Base-by-base conservation (phyloP, 768 basidiomycete genomes). In the Tephrocybe sp. region DNA sequence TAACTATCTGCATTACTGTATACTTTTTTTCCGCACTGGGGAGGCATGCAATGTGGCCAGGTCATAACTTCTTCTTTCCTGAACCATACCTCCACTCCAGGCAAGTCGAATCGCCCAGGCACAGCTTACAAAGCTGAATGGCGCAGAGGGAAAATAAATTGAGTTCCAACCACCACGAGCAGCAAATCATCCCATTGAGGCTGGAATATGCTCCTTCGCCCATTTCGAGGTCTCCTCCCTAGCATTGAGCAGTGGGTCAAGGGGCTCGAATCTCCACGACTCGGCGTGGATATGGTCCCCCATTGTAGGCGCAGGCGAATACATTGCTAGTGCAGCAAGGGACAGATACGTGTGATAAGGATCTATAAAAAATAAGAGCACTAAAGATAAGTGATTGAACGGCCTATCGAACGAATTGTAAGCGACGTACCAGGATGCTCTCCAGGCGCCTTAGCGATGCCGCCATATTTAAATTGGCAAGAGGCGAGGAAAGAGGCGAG, bases 271-370 rank as follows among this genome's bases (percentile, higher is more conserved):
- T 25, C 63, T 69, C 85, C 88, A 88, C 21, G 80, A 71, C 40
- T 57, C 57, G 14, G 65, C 42, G 12, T 67, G 58, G 4, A 58
- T 34, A 26, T 62, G 65, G 33, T 63, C 68, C 10, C 67, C 66
- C 25, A 60, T 45, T 3, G 62, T 62, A 17, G 78, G 75, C 32
- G 81, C 62, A n/a, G 79, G 78, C 26, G 81, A 73, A 66, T 79
- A 82, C 62, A 95, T 76, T 1, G 91, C 76, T 17, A 95, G 61
- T 0, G 90, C 86, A 0, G 96, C 94, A 30, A 97, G 70, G 2
- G 91, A 84, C 25, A 98, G 74, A 65, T 98, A 98, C 0, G 95
- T 97, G 61, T 99, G 96, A 62, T 93, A 96, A 0, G 96, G 93
- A 72, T 99, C 96, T 53, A 14, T 10, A n/a, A 4, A 36, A 4